Evolutionary conservation across 192 early-diverging fungal genomes (phyloP), one percentile per base, ranked within the genome.

Genomic region (Phycomyces blakesleeanus): DNA sequence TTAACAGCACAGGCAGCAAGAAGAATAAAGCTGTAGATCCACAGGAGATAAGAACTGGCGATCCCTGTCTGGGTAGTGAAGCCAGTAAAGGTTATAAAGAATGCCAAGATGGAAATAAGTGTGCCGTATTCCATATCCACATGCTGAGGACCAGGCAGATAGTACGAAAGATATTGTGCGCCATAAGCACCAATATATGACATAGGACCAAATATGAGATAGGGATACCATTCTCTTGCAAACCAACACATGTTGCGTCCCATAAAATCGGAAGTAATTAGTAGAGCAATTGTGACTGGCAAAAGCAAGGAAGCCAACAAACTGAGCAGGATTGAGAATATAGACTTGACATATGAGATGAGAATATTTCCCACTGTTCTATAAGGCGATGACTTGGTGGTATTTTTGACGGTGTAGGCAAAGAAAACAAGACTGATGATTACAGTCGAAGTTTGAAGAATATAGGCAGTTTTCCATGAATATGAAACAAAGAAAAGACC

Each of bases 161-260:
- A 25, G 6, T 61, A 66, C 3, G 71, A 63, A 1, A 76, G 14
- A 39, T 67, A 72, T 24, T 82, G 81, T 1, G 76, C 62, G 16
- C 51, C 55, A 27, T 76, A 60, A 51, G 68, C 66, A 57, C 79
- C 83, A 15, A 77, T 49, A 25, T 81, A 52, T 4, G 67, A 60
- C 1, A 72, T 29, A 0, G 84, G 85, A 16, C 74, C 76, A 67
- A 78, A 90, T 7, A 86, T 61, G 12, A 78, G 22, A 2, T 76
- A 24, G 2, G 80, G 68, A 40, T 79, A 78, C 78, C 81, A 84
- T 63, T 88, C 88, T 25, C 73, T 63, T 5, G 75, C 57, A 51
- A 85, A 90, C 81, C 83, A 90, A 25, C 73, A 61, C 85, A 90
- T 80, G 26, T 76, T 66, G 0, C 71, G 54, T 11, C 69, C 61